A percentile compares a stretch with the other conserved stretches of the same genome.
Conservation (phyloP, 768 basidiomycete genomes). For the Amanita rubescens region DNA sequence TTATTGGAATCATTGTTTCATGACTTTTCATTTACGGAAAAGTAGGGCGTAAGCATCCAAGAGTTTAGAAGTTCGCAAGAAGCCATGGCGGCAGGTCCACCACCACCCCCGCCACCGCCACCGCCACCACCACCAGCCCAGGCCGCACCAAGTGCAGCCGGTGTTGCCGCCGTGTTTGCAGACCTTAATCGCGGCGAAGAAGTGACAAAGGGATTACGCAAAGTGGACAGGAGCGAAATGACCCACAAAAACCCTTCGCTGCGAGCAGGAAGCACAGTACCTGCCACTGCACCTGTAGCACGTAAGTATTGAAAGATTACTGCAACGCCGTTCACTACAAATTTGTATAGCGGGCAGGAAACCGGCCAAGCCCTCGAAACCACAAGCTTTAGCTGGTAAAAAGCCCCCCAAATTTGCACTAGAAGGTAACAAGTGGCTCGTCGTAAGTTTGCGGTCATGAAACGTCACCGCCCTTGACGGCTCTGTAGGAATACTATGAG, state of each 20-base stretch:
- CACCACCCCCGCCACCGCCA: constrained; percentile 40
- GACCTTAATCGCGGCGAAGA: constrained; percentile 85
- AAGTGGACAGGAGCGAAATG: constrained; percentile 96
- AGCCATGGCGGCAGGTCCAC: constrained; percentile 21
- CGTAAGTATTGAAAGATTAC: constrained; percentile 14
- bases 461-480: neutral
- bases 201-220: constrained; percentile 85
- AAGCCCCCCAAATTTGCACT: constrained; percentile 86
- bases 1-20: constrained; percentile 10
- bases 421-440: constrained; percentile 90
- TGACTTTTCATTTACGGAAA: constrained; percentile 34
- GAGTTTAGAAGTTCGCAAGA: constrained; percentile 10
- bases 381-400: constrained; percentile 75
- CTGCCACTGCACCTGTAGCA: constrained; percentile 25
- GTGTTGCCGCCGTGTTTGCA: constrained; percentile 79
- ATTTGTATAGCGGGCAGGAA: constrained; percentile 39
- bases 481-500: constrained; percentile 82
- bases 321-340: neutral
- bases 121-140: constrained; percentile 51
- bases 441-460: constrained; percentile 44
- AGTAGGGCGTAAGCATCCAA: constrained; percentile 49
- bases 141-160: constrained; percentile 39
- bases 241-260: constrained; percentile 97
- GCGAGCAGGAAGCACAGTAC: constrained; percentile 51
- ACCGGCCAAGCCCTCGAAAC: constrained; percentile 79